phyloP scores from a whole-genome alignment of 1,139 yeast genomes.

The Taiozyma sp. region DNA sequence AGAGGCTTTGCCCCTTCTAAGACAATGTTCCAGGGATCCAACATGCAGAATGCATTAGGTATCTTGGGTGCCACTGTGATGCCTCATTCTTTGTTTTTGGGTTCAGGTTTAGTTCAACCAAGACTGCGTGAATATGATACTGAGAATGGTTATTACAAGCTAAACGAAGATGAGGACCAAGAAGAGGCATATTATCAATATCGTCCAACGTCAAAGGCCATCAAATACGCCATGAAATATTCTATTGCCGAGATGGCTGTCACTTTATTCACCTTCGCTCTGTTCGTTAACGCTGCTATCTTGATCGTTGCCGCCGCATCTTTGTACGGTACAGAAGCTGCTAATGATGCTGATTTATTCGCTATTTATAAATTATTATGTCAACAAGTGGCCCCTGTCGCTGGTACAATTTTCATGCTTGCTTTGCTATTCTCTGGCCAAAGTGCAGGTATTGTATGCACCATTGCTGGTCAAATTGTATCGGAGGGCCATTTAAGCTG shows the following conservation, averaged over 20 bases:
- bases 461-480: constrained; percentile 84
- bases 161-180: constrained; percentile 21
- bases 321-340: constrained; percentile 58
- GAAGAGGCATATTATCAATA: constrained; percentile 33
- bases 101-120: constrained; percentile 74
- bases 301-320: constrained; percentile 74
- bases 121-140: constrained; percentile 60
- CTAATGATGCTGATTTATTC: constrained; percentile 69
- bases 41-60: constrained; percentile 71
- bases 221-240: constrained; percentile 59
- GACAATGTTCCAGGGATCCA: constrained; percentile 56
- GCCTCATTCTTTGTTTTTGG: constrained; percentile 76
- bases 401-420: constrained; percentile 73
- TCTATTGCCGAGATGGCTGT: constrained; percentile 61
- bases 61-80: constrained; percentile 81
- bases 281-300: constrained; percentile 77
- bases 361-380: constrained; percentile 61
- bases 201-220: constrained; percentile 61
- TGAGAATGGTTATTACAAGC: constrained; percentile 35
- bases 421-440: constrained; percentile 76
- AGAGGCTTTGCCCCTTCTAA: constrained; percentile 70
- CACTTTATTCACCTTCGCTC: constrained; percentile 69
- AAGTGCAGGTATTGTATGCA: constrained; percentile 82
- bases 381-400: constrained; percentile 58
- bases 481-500: constrained; percentile 80